Evolutionary conservation across 2,329 filamentous ascomycete genomes (phyloP).

Genomic region (Verticillium longisporum): DNA sequence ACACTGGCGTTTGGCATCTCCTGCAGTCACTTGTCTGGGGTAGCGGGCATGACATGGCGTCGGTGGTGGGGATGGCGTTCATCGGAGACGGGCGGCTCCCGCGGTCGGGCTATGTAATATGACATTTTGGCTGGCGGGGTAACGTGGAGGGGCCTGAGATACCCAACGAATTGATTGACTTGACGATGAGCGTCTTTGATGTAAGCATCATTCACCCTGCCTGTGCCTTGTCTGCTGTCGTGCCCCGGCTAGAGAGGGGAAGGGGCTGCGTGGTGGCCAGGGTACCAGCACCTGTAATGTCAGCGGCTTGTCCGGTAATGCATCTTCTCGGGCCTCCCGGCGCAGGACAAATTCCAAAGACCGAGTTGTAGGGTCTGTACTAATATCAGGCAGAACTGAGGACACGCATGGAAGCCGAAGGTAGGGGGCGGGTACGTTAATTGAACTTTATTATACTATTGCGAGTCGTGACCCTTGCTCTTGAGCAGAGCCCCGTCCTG

Average conservation of each 20-base stretch:
- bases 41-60: not conserved
- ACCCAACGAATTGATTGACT: not conserved
- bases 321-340: not conserved
- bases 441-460: not conserved
- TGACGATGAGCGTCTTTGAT: not conserved
- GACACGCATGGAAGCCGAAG: not conserved
- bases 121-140: not conserved
- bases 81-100: too few species aligned
- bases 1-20: not conserved
- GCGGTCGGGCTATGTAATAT: too few species aligned
- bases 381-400: not conserved
- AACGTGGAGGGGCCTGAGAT: not conserved
- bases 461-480: not conserved
- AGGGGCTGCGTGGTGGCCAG: not conserved
- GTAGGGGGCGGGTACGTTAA: not conserved
- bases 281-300: not conserved
- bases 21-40: not conserved
- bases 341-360: not conserved
- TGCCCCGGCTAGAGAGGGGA: not conserved
- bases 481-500: too few species aligned
- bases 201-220: too few species aligned
- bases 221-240: not conserved
- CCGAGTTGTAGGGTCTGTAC: not conserved
- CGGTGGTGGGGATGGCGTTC: not conserved
- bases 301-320: not conserved